Percentiles rank a stretch among this genome's conserved stretches.
These are phyloP conservation scores for Cinnamomum chago DNA, from an alignment of 164 flowering plant genomes.

Conservation along the genomic window DNA sequence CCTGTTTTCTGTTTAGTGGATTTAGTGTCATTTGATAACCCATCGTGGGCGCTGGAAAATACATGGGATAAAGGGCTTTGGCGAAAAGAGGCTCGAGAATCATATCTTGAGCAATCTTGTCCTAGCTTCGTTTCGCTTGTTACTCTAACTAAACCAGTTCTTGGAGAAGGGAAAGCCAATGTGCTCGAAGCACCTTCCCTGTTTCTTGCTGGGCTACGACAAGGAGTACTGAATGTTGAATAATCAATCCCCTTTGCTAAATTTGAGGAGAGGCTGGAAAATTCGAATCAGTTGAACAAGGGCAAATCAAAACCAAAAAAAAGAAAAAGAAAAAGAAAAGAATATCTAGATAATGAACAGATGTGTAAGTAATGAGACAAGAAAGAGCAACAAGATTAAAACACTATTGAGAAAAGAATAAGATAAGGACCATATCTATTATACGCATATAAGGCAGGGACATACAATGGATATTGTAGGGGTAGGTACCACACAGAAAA, in stretches of 20 bases:
- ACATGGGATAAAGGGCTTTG: conserved; percentile 42
- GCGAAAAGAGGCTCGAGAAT: conserved; percentile 19
- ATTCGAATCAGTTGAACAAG: background rate
- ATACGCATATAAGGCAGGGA: too few relatives aligned
- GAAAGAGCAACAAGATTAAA: background rate
- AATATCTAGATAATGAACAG: background rate
- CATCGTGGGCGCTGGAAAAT: conserved; percentile 23
- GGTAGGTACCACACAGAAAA: too few relatives aligned
- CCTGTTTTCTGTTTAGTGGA: conserved; percentile 21
- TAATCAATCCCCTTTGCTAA: conserved; percentile 36
- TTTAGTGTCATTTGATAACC: conserved; percentile 14
- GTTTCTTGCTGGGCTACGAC: conserved; percentile 23
- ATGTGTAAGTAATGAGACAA: background rate
- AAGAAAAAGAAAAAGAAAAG: too few relatives aligned
- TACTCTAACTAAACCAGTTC: conserved; percentile 30
- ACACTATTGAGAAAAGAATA: too few relatives aligned
- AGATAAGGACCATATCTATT: too few relatives aligned
- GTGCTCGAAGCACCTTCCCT: conserved; percentile 28
- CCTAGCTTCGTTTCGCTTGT: conserved; percentile 26
- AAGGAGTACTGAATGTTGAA: conserved; percentile 27
- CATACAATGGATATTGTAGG: too few relatives aligned
- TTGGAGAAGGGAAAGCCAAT: conserved; percentile 26
- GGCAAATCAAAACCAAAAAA: background rate
- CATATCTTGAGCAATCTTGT: conserved; percentile 29
- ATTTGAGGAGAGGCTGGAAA: conserved; percentile 61